Base-by-base conservation (phyloP, 148 eudicot species). In the Spergularia bocconei region DNA sequence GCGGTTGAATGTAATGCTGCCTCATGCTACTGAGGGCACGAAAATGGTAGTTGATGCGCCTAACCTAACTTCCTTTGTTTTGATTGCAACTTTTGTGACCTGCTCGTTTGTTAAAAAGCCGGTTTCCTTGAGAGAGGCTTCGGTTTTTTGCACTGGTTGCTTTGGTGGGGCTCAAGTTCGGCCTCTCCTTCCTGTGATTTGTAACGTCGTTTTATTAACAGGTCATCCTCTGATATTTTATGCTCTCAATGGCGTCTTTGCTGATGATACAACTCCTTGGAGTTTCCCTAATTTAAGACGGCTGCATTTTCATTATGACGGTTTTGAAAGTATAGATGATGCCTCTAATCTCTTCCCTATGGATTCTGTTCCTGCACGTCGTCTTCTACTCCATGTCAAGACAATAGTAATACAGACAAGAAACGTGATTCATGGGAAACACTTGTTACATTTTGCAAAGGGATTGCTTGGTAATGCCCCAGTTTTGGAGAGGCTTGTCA, bases 1-100 rank as follows among this genome's bases (percentile, higher is more conserved):
- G n/a, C n/a, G n/a, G n/a, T n/a, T n/a, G n/a, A n/a, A n/a, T n/a
- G n/a, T n/a, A n/a, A n/a, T n/a, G n/a, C 2, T 0, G 6, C 2
- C 23, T 62, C 14, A 2, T 6, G 0, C 13, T 11, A 11, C 4
- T 62, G 41, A 4, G 23, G 25, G 5, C 25, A 25, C 44, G 0
- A 62, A 62, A 62, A 13, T 62, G 11, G 41, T 62, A 16, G 25
- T 62, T 13, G 15, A 62, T 62, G 66, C 66, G 25, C 66, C 66
- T 62, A 62, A 62, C 14, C 17, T 62, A 4, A 13, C 3, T 11
- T 1, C 2, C 41, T 6, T 62, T 61, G 4, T 13, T 11, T 3
- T 62, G 13, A 0, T 10, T 21, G 38, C 41, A 13, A 2, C 16
- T 0, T 36, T 39, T 11, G 38, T 14, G 41, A 39, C 13, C 44